Evolutionary conservation across 2,329 filamentous ascomycete genomes (phyloP).

Genomic region (Neonectria magnoliae): DNA sequence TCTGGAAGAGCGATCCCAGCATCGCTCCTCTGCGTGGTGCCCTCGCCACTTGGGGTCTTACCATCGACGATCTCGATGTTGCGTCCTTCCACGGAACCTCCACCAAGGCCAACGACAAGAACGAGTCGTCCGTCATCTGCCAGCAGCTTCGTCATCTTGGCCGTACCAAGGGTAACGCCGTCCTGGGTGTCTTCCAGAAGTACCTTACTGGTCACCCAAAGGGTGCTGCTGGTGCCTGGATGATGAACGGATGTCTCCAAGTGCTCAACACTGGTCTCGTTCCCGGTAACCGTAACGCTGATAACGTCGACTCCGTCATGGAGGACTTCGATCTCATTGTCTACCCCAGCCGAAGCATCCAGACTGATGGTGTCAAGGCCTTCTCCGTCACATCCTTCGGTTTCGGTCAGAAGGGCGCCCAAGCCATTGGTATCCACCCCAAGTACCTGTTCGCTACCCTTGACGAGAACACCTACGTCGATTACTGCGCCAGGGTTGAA

Average conservation of each 20-base stretch:
- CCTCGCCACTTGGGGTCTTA: slow-evolving; percentile 96
- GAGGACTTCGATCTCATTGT: slow-evolving; percentile 98
- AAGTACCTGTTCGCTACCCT: slow-evolving; percentile 96
- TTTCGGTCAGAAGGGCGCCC: slow-evolving; percentile 98
- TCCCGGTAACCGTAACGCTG: slow-evolving; percentile 96
- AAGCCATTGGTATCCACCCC: slow-evolving; percentile 96
- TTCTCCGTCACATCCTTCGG: slow-evolving; percentile 99
- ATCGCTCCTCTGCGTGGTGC: slow-evolving; percentile 97
- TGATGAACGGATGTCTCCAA: slow-evolving; percentile 98
- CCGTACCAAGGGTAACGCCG: slow-evolving; percentile 93
- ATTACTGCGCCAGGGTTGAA: slow-evolving; percentile 89
- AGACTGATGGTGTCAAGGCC: slow-evolving; percentile 97
- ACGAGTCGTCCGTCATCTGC: slow-evolving; percentile 97
- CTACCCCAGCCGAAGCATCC: slow-evolving; percentile 93
- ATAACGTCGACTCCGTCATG: slow-evolving; percentile 96
- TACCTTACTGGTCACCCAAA: slow-evolving; percentile 99
- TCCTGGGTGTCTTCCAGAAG: slow-evolving; percentile 99
- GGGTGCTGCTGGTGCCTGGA: slow-evolving; percentile 98
- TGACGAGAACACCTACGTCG: slow-evolving; percentile 81
- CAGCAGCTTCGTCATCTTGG: slow-evolving; percentile 95
- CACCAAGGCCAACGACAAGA: slow-evolving; percentile 99
- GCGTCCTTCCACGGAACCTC: slow-evolving; percentile 99
- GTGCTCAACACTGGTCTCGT: slow-evolving; percentile 94
- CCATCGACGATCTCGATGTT: slow-evolving; percentile 92
- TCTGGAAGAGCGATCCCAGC: slow-evolving; percentile 95